These are phyloP conservation scores for Penicillium sp. DNA, from an alignment of 2,329 filamentous ascomycete genomes.

Conservation along the genomic window DNA sequence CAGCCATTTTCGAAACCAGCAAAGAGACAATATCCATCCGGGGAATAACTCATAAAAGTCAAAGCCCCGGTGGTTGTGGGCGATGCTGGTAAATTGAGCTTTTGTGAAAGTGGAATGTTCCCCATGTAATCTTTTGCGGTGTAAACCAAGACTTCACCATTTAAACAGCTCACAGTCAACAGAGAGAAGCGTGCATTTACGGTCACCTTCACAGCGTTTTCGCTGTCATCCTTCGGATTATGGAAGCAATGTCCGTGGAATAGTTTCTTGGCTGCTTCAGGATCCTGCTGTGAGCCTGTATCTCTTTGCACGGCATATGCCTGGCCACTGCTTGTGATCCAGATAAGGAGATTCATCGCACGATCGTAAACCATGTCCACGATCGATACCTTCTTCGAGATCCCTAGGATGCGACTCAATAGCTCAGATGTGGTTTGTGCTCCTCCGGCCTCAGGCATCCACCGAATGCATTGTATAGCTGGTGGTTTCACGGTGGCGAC, in stretches of 20 bases:
- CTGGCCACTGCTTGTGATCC: slow-evolving; percentile 84
- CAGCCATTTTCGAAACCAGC: slow-evolving; percentile 90
- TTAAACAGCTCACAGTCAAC: slow-evolving; percentile 78
- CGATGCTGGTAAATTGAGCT: slow-evolving; percentile 69
- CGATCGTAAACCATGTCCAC: slow-evolving; percentile 88
- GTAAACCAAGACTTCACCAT: slow-evolving; percentile 84
- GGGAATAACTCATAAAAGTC: slow-evolving; percentile 79
- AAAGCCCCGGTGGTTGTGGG: slow-evolving; percentile 66
- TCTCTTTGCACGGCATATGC: slow-evolving; percentile 86
- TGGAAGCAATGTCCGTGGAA: slow-evolving; percentile 95
- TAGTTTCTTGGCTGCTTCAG: slow-evolving; percentile 59
- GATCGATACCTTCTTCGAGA: slow-evolving; percentile 74
- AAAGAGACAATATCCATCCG: slow-evolving; percentile 94
- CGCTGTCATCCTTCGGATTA: slow-evolving; percentile 59
- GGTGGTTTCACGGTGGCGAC: slow-evolving; percentile 89
- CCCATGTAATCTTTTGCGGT: slow-evolving; percentile 89
- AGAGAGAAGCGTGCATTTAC: slow-evolving; percentile 96
- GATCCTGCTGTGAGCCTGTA: slow-evolving; percentile 42
- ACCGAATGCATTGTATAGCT: slow-evolving; percentile 94
- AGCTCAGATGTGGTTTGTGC: slow-evolving; percentile 90
- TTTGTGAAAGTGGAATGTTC: slow-evolving; percentile 85
- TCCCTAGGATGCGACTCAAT: slow-evolving; percentile 80
- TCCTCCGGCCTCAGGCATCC: slow-evolving; percentile 79
- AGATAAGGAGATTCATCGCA: slow-evolving; percentile 93
- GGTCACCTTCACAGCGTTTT: slow-evolving; percentile 69